phyloP scores from a whole-genome alignment of 2,329 filamentous ascomycete species.

The Pleurostoma richardsiae region DNA sequence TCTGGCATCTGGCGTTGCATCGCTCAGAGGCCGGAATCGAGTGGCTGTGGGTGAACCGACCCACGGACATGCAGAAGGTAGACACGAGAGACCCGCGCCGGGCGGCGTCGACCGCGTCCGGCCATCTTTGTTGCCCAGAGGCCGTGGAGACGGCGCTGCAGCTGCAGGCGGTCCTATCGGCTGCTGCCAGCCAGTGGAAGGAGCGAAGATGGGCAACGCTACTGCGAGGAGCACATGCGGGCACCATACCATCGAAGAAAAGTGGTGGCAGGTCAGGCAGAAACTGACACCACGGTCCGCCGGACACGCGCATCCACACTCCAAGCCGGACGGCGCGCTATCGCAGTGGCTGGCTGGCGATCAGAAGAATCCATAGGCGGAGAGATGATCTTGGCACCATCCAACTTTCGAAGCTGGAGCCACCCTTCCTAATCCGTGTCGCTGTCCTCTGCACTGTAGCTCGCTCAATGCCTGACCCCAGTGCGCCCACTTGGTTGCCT shows the following conservation, averaged over 20 bases:
- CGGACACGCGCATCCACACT: too few species aligned
- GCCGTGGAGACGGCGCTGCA: background rate
- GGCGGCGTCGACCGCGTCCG: slow-evolving; percentile 6
- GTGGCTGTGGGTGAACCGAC: slow-evolving; percentile 11
- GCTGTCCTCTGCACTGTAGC: too few species aligned
- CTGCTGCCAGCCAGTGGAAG: slow-evolving; percentile 1
- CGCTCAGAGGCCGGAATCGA: slow-evolving; percentile 9
- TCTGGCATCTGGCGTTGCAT: background rate
- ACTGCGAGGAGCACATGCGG: background rate
- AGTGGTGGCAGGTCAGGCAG: background rate
- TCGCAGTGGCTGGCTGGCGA: too few species aligned
- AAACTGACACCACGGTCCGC: too few species aligned
- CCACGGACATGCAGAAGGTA: background rate
- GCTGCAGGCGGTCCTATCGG: background rate
- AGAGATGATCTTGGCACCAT: too few species aligned
- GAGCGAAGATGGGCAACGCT: background rate
- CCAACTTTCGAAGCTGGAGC: too few species aligned
- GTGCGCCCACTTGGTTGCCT: too few species aligned
- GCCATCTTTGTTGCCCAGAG: slow-evolving; percentile 5
- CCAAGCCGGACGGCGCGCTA: too few species aligned
- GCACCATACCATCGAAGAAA: background rate
- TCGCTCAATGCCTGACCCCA: too few species aligned
- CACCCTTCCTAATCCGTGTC: too few species aligned
- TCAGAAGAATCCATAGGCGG: too few species aligned
- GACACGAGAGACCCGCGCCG: slow-evolving; percentile 1